Conservation (phyloP, 176 grass and related monocot species). For the Oryza glumipatula region DNA sequence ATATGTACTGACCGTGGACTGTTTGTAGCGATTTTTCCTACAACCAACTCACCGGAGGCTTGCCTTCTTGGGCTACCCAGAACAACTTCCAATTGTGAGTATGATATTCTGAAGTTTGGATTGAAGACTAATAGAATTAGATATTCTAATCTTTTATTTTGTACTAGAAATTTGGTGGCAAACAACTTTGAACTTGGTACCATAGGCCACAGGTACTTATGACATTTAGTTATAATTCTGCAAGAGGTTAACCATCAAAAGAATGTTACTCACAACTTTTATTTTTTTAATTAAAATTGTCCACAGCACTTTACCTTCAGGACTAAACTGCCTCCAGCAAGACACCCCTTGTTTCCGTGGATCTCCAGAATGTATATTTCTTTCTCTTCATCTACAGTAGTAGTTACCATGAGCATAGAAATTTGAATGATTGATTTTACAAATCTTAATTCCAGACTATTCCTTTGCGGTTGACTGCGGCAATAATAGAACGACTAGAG, state of each 20-base stretch:
- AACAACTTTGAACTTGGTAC: slow-evolving; percentile 61
- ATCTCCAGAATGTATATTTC: slow-evolving; percentile 64
- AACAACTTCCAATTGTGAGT: slow-evolving; percentile 72
- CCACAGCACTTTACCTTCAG: slow-evolving; percentile 52
- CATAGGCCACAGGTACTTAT: slow-evolving; percentile 53
- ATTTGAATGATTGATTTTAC: neutral
- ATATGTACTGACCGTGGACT: slow-evolving; percentile 19
- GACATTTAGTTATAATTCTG: neutral
- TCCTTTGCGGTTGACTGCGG: slow-evolving; percentile 77
- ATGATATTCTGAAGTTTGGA: slow-evolving; percentile 11
- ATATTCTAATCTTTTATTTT: slow-evolving; percentile 1
- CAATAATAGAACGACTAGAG: slow-evolving; percentile 38
- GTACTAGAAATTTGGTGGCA: slow-evolving; percentile 69
- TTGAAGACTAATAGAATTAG: neutral
- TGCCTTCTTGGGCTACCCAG: slow-evolving; percentile 71
- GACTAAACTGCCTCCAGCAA: slow-evolving; percentile 77
- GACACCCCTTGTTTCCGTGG: slow-evolving; percentile 67
- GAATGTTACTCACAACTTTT: neutral
- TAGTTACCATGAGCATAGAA: neutral
- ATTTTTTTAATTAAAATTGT: neutral
- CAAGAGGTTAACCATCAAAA: neutral
- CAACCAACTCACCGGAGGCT: slow-evolving; percentile 76
- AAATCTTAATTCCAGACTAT: slow-evolving; percentile 53
- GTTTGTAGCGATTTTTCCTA: slow-evolving; percentile 86
- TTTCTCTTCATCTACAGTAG: slow-evolving; percentile 20